phyloP scores from a whole-genome alignment of 1,139 yeast species.

The Hemisphaericaspora xylofermentans region DNA sequence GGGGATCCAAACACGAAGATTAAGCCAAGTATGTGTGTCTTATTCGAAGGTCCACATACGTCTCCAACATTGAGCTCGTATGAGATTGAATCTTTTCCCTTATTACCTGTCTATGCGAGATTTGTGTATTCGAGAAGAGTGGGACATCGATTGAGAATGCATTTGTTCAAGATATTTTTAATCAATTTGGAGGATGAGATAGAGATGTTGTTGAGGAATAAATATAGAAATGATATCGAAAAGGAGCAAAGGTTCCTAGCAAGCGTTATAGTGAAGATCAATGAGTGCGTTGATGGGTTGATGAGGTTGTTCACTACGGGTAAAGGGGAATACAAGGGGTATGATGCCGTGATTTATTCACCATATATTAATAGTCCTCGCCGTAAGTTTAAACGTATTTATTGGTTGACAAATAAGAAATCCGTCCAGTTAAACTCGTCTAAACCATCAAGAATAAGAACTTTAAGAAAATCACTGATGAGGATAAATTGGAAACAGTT shows the following conservation, averaged over 20 bases:
- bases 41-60: slow-evolving; percentile 11
- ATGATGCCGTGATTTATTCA: slow-evolving; percentile 29
- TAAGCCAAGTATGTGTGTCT: neutral
- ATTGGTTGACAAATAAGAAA: slow-evolving; percentile 25
- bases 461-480: slow-evolving; percentile 4
- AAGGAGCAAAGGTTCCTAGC: neutral
- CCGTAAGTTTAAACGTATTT: slow-evolving; percentile 31
- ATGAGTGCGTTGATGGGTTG: slow-evolving; percentile 6
- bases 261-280: neutral
- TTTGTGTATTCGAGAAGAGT: slow-evolving; percentile 28
- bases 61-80: slow-evolving; percentile 28
- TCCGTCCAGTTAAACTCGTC: neutral
- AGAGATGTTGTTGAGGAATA: slow-evolving; percentile 37
- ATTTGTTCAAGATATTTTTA: slow-evolving; percentile 37
- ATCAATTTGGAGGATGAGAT: slow-evolving; percentile 42
- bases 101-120: slow-evolving; percentile 36
- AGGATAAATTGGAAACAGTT: slow-evolving; percentile 5
- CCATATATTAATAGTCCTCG: slow-evolving; percentile 22
- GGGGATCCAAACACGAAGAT: neutral
- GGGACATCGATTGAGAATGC: slow-evolving; percentile 27
- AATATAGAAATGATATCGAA: slow-evolving; percentile 20
- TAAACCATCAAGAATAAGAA: neutral
- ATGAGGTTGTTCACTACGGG: slow-evolving; percentile 5
- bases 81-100: slow-evolving; percentile 29
- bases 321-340: slow-evolving; percentile 2